Base-by-base conservation (phyloP, 2,329 filamentous ascomycete species). In the Cucurbitaria berberidis region DNA sequence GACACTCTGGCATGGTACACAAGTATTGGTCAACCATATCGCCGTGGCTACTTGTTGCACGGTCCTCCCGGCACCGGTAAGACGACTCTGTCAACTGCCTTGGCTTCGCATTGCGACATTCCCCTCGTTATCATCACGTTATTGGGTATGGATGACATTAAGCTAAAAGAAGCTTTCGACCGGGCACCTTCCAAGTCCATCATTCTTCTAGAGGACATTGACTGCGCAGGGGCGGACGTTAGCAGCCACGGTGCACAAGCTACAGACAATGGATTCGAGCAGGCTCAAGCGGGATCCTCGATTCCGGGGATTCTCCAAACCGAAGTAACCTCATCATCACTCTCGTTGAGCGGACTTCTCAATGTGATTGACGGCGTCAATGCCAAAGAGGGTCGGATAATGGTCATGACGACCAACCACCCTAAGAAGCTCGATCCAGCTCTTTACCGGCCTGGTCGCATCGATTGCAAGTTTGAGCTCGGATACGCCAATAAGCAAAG, bases 291-390 rank as follows among this genome's bases (percentile, higher is more conserved):
- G 27, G 0, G 19, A n/a, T n/a, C n/a, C n/a, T n/a, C n/a, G n/a
- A n/a, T n/a, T n/a, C n/a, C n/a, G n/a, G n/a, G n/a, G n/a, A n/a
- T n/a, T n/a, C n/a, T n/a, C n/a, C n/a, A n/a, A n/a, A 22, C 18
- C 15, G 19, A 26, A 16, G 10, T 26, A 21, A 48, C 5, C 21
- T 18, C 42, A 54, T 29, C 22, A 29, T 29, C 48, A 48, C 29
- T 60, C 40, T 48, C 89, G 0, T 81, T 93, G 5, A 90, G 88
- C 0, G 89, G 89, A 1, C 81, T 93, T 1, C 82, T 95, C 44
- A 93, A 93, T 72, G 88, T 88, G 49, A 90, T 93, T 30, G 90
- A 95, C 66, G 89, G 90, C 48, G 88, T 91, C 3, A 88, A 87
- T 2, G 89, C 86, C 5, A 87, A 90, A 63, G 89, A 92, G 74